phyloP scores from a whole-genome alignment of 192 early-diverging fungal genomes.

The Entomortierella beljakovae region DNA sequence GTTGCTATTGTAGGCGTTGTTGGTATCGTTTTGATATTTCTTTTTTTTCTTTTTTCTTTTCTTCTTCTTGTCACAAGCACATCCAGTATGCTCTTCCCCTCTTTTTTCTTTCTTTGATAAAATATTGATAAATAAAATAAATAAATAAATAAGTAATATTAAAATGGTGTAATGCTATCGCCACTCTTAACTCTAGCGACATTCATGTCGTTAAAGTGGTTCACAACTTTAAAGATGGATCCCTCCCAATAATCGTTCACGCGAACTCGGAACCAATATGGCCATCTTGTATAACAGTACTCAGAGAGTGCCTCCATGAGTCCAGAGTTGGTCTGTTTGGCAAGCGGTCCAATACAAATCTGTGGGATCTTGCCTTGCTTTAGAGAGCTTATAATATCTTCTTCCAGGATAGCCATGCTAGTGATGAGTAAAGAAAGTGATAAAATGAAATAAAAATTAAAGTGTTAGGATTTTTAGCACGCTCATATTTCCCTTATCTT shows the following conservation, averaged over 20 bases:
- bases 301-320: constrained; percentile 26
- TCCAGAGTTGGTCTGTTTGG: constrained; percentile 27
- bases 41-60: neutral
- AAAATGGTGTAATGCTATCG: constrained; percentile 40
- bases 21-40: neutral
- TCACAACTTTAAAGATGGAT: constrained; percentile 46
- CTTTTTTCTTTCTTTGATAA: neutral
- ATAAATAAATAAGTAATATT: neutral
- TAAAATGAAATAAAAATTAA: neutral
- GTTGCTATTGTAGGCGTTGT: too few relatives aligned
- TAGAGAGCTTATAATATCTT: constrained; percentile 19
- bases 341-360: constrained; percentile 46
- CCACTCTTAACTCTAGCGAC: constrained; percentile 41
- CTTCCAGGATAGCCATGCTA: constrained; percentile 28
- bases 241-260: constrained; percentile 57
- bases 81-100: neutral
- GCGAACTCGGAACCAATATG: constrained; percentile 53
- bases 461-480: neutral
- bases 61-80: neutral
- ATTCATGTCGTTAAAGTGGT: constrained; percentile 46
- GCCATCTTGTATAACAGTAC: constrained; percentile 43
- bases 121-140: neutral
- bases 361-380: constrained; percentile 41
- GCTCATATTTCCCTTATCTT: too few relatives aligned
- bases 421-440: neutral